A percentile compares a stretch with the other conserved stretches of the same genome.
Conservation (phyloP, 768 basidiomycete genomes). For the Amanita pseudoporphyria region DNA sequence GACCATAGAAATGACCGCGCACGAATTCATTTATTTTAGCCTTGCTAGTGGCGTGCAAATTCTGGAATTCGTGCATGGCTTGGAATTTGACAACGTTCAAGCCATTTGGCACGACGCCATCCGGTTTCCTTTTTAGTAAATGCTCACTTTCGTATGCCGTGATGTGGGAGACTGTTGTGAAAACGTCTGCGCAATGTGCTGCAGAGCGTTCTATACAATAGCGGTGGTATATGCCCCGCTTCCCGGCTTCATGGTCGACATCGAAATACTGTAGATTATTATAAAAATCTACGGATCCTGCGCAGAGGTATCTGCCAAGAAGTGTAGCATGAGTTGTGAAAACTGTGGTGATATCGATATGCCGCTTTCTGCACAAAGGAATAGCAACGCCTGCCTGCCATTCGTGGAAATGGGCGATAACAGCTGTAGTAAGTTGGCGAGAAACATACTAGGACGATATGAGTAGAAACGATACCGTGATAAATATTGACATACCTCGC, state of each 20-base stretch:
- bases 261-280: constrained; percentile 99
- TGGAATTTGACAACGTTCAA: constrained; percentile 98
- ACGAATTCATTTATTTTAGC: constrained; percentile 99
- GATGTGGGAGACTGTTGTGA: constrained; percentile 96
- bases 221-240: constrained; percentile 94
- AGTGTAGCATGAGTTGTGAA: constrained; percentile 99
- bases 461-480: constrained; percentile 1
- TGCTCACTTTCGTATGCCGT: constrained; percentile 98
- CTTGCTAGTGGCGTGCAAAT: constrained; percentile 85
- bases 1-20: constrained; percentile 95
- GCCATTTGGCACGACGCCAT: constrained; percentile 95
- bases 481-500: constrained; percentile 57
- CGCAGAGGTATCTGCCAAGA: constrained; percentile 96
- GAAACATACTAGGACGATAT: constrained; percentile 53
- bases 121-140: constrained; percentile 92
- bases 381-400: constrained; percentile 99
- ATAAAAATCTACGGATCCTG: constrained; percentile 97
- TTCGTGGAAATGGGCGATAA: constrained; percentile 98
- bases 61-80: constrained; percentile 99
- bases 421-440: constrained; percentile 73
- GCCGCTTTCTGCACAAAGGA: constrained; percentile 88
- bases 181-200: constrained; percentile 94
- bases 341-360: constrained; percentile 96
- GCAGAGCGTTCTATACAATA: constrained; percentile 97
- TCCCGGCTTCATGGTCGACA: constrained; percentile 98